phyloP scores from a whole-genome alignment of 1,139 yeast genomes.

The Yamadazyma spencermartinsiae region DNA sequence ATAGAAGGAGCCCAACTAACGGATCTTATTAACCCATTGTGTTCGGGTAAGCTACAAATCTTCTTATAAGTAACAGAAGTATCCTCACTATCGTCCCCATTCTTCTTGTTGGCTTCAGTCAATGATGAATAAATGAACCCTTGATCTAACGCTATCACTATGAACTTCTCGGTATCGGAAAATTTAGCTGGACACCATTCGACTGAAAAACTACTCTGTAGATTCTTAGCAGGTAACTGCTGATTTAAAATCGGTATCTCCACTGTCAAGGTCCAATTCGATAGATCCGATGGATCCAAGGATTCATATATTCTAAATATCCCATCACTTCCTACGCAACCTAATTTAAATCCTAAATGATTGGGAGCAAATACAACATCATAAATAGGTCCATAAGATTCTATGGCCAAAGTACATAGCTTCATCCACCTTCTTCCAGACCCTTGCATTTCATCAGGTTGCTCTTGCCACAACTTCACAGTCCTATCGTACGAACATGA shows the following conservation, averaged over 20 bases:
- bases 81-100: slow-evolving; percentile 13
- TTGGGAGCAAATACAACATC: slow-evolving; percentile 89
- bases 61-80: slow-evolving; percentile 27
- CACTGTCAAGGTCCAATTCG: slow-evolving; percentile 76
- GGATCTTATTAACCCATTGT: slow-evolving; percentile 81
- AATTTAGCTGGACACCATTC: slow-evolving; percentile 95
- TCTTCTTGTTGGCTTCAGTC: slow-evolving; percentile 9
- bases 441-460: slow-evolving; percentile 70
- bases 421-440: slow-evolving; percentile 82
- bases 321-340: slow-evolving; percentile 91
- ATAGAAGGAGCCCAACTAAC: slow-evolving; percentile 97
- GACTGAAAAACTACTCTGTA: slow-evolving; percentile 83
- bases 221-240: slow-evolving; percentile 68
- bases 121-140: slow-evolving; percentile 66
- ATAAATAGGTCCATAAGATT: slow-evolving; percentile 85
- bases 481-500: slow-evolving; percentile 90
- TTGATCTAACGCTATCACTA: slow-evolving; percentile 84
- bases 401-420: slow-evolving; percentile 70
- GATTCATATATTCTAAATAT: slow-evolving; percentile 84
- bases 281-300: slow-evolving; percentile 79
- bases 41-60: slow-evolving; percentile 62
- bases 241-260: slow-evolving; percentile 67
- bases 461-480: slow-evolving; percentile 88
- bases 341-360: slow-evolving; percentile 78
- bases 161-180: slow-evolving; percentile 69